Evolutionary conservation across 371 early-diverging fungal genomes (phyloP), one percentile per base, ranked within the genome.

Genomic region (Mucor saturninus): DNA sequence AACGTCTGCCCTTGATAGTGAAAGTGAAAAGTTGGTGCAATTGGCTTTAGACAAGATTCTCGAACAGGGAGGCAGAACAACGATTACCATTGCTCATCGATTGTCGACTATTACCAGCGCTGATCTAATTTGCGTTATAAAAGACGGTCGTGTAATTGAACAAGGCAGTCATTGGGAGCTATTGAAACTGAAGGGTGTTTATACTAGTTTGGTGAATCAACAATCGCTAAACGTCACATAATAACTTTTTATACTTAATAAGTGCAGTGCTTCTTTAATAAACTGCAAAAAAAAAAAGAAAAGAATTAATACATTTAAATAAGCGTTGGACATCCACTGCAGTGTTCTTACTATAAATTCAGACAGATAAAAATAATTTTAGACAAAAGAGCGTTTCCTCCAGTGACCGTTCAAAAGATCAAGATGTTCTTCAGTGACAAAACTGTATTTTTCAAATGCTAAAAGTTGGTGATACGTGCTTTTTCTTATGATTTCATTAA

Each of bases 21-120:
- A 92, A 64, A 88, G 90, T 49, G 99, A 99, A 73, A 86, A 85
- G 59, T 71, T 92, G 26, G 93, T 99, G 5, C 95, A 98, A 67
- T 83, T 82, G 46, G 97, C 95, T 0, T 75, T 98, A 39, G 91
- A 93, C 65, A 78, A 69, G 29, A 92, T 94, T 6, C 64, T 86
- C 2, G 71, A 86, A 53, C 89, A 73, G 56, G 70, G 74, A 1
- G 71, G 90, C 39, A 72, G 87, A 11, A 88, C 81, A 10, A 90
- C 92, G 5, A 81, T 92, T 30, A 84, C 85, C 4, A 87, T 92
- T 75, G 91, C 92, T 1, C 88, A 86, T 69, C 72, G 91, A 29
- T 73, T 96, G 38, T 86, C 91, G 15, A 91, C 92, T 29, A 91
- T 92, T 51, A 67, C 67, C 72, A 70, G 88, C 46, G 91, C 93